Evolutionary conservation across 306 rosid species (phyloP), one percentile per base, ranked within the genome.

Genomic region (Trifolium subterraneum): DNA sequence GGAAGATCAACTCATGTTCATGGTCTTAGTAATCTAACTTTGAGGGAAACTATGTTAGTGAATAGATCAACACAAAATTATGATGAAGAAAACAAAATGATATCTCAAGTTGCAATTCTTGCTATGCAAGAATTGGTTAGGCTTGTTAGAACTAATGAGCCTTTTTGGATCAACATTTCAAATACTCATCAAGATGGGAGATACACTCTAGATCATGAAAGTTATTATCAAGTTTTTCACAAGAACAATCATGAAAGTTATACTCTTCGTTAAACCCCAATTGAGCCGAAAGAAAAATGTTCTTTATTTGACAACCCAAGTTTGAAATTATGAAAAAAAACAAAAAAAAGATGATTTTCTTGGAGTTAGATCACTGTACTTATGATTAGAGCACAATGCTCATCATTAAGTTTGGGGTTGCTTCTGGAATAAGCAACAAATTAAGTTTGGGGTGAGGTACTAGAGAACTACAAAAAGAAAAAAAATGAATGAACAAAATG

Each of bases 71-170:
- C 41, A 54, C 81, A 19, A 22, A 56, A 56, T 68, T 15, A 64
- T 13, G 80, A 77, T 9, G 45, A 14, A 79, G 88, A 89, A 62
- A 86, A 63, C 39, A n/a, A n/a, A n/a, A 54, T 79, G 4, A 87
- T 87, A 87, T 18, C 8, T 2, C 86, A 88, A 63, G 74, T 77
- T 11, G 92, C 85, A 11, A 44, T 44, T 2, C 3, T 50, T 13
- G 87, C 92, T 16, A 48, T 78, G 77, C 86, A 85, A 4, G 93
- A 93, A 65, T 27, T 93, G 8, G 61, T 78, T 41, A 82, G 36
- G 70, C 87, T 88, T 33, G 1, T 89, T 35, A 77, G 61, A 0
- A 15, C 59, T 4, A 66, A 85, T 1, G 93, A 86, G 48, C 92
- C 92, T 16, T 50, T 89, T 1, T 91, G 97, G 98, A 7, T 80